A percentile compares a stretch with the other conserved stretches of the same genome.
phyloP scores from a whole-genome alignment of 495 filamentous ascomycete genomes.

The Tetracladium marchalianum region DNA sequence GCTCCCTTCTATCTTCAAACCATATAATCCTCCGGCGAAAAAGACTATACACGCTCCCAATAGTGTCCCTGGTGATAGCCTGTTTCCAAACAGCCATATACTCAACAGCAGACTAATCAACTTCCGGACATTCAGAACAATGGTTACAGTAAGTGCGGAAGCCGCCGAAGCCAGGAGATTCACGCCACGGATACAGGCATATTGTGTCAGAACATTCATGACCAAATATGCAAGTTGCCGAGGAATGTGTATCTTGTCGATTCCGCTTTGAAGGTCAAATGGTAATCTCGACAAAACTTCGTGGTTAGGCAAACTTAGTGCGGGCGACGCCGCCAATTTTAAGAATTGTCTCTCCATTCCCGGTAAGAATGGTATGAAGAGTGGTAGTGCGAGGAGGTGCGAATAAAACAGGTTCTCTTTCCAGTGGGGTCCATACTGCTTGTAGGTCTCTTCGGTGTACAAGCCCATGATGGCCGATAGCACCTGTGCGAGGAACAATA shows the following conservation, averaged over 20 bases:
- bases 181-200: conserved; percentile 88
- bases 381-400: conserved; percentile 67
- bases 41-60: conserved; percentile 80
- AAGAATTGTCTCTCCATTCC: conserved; percentile 40
- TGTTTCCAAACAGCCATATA: conserved; percentile 87
- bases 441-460: conserved; percentile 86
- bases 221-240: conserved; percentile 61
- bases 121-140: conserved; percentile 91
- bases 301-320: conserved; percentile 31
- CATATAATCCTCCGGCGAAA: conserved; percentile 78
- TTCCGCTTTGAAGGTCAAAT: conserved; percentile 18
- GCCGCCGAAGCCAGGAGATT: conserved; percentile 79
- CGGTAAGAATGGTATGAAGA: conserved; percentile 46
- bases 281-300: conserved; percentile 21
- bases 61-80: conserved; percentile 61
- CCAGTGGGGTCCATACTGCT: conserved; percentile 79
- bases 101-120: conserved; percentile 84
- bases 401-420: conserved; percentile 94
- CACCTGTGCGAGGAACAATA: conserved; percentile 82
- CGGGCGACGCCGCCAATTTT: conserved; percentile 36
- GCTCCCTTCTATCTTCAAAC: conserved; percentile 47
- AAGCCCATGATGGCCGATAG: conserved; percentile 90
- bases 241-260: conserved; percentile 42
- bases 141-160: conserved; percentile 88
- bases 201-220: conserved; percentile 85